Conservation (phyloP, 2,329 filamentous ascomycete species). For the Camillea tinctor region DNA sequence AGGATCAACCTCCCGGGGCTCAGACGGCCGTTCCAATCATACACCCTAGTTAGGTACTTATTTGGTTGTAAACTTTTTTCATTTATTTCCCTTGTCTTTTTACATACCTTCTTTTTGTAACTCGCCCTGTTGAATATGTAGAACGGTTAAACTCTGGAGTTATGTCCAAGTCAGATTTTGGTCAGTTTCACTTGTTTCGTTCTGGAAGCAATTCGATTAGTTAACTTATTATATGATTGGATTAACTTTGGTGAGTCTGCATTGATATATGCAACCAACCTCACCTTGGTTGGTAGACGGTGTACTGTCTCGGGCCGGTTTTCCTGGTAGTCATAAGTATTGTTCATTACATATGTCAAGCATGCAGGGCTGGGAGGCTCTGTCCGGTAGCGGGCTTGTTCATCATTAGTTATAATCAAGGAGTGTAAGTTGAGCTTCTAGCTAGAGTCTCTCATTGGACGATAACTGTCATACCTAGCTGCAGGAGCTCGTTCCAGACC, state of each 20-base stretch:
- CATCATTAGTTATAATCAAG: no score
- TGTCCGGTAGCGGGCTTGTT: background rate
- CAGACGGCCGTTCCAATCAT: background rate
- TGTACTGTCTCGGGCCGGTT: background rate
- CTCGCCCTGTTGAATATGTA: background rate
- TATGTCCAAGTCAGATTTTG: background rate
- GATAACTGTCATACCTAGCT: background rate
- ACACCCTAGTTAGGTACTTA: background rate
- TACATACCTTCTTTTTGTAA: no score
- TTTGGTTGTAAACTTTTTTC: no score
- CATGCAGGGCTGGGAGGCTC: background rate
- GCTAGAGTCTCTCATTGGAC: background rate
- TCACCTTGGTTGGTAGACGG: background rate
- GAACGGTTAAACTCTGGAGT: background rate
- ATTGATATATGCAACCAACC: background rate
- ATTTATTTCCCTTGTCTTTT: no score
- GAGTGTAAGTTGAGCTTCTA: background rate
- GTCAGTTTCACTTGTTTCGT: no score
- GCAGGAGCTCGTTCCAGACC: background rate
- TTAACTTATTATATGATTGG: no score
- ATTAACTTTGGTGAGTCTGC: background rate
- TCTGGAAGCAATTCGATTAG: background rate
- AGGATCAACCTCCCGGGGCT: background rate
- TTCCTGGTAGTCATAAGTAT: background rate
- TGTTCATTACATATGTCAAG: no score